phyloP scores from a whole-genome alignment of 2,329 filamentous ascomycete species.

The Magnaporthiopsis poae region DNA sequence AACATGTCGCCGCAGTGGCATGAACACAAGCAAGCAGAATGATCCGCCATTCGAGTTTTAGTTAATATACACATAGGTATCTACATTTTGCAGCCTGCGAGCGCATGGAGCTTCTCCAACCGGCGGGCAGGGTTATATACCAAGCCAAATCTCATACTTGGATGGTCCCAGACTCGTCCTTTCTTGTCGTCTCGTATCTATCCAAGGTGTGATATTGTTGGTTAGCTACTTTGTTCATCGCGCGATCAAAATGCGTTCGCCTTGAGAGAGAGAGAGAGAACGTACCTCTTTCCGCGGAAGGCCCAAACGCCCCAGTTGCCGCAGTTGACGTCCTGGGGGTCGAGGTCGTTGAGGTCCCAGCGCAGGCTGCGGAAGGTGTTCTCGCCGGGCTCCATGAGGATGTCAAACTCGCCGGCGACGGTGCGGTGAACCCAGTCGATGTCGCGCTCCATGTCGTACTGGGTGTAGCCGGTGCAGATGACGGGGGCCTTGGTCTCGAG shows the following conservation, averaged over 20 bases:
- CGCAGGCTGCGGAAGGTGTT: constrained; percentile 86
- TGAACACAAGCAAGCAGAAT: not conserved
- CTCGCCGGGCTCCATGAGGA: constrained; percentile 84
- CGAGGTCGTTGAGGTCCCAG: constrained; percentile 94
- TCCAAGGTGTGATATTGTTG: not conserved
- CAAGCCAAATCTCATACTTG: not conserved
- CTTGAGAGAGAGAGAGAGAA: too few relatives aligned
- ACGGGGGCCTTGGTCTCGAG: constrained; percentile 94
- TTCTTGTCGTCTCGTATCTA: constrained; percentile 3
- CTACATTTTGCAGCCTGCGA: not conserved
- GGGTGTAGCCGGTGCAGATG: constrained; percentile 89
- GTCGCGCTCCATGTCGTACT: constrained; percentile 87
- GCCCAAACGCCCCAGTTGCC: constrained; percentile 97
- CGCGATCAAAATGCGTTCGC: not conserved
- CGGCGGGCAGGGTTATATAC: not conserved
- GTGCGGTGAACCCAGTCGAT: constrained; percentile 81
- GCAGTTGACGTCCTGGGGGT: constrained; percentile 85
- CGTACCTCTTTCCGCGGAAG: constrained; percentile 88
- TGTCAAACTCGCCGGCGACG: constrained; percentile 79
- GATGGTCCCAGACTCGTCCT: not conserved
- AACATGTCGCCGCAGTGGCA: not conserved
- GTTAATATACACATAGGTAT: not conserved
- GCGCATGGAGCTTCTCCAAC: not conserved
- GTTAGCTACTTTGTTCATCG: not conserved
- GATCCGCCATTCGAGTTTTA: not conserved